Evolutionary conservation across 2,329 filamentous ascomycete genomes (phyloP).

Genomic region (Trematosphaeria pertusa): DNA sequence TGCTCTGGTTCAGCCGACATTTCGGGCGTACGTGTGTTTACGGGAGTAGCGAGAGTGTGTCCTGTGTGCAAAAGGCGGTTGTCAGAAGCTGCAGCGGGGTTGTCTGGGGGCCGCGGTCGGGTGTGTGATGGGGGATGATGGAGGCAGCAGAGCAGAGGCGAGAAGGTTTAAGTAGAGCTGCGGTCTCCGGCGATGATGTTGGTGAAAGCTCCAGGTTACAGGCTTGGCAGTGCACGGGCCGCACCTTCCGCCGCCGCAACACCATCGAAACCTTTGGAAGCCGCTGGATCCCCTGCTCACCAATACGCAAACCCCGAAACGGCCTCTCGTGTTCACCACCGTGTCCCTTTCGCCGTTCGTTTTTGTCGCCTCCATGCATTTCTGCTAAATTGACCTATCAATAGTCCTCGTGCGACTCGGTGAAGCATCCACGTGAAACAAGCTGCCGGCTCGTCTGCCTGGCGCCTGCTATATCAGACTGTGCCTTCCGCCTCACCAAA

Average conservation of each 20-base stretch:
- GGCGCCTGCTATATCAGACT: slow-evolving; percentile 15
- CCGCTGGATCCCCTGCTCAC: slow-evolving; percentile 23
- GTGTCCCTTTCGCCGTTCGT: slow-evolving; percentile 21
- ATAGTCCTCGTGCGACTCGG: slow-evolving; percentile 5
- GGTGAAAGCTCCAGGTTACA: slow-evolving; percentile 36
- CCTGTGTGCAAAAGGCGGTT: slow-evolving; percentile 14
- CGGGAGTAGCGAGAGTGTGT: slow-evolving; percentile 23
- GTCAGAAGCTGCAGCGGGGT: slow-evolving; percentile 23
- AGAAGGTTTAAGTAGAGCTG: slow-evolving; percentile 45
- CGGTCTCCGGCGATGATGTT: slow-evolving; percentile 37
- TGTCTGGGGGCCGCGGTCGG: slow-evolving; percentile 15
- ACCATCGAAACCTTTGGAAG: slow-evolving; percentile 39
- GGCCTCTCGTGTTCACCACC: slow-evolving; percentile 20
- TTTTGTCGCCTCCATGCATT: slow-evolving; percentile 1
- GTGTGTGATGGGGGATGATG: slow-evolving; percentile 32
- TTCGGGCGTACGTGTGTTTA: slow-evolving; percentile 23
- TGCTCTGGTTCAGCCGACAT: slow-evolving; percentile 62
- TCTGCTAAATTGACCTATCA: neutral
- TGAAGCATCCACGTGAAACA: slow-evolving; percentile 8
- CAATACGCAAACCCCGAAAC: slow-evolving; percentile 17
- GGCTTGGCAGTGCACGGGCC: slow-evolving; percentile 24
- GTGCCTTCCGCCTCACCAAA: slow-evolving; percentile 8
- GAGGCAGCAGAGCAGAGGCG: slow-evolving; percentile 32
- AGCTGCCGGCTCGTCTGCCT: slow-evolving; percentile 13
- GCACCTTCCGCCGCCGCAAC: slow-evolving; percentile 30